Percentiles rank a stretch among this genome's conserved stretches.
Evolutionary conservation across 2,329 filamentous ascomycete genomes (phyloP).

Genomic region (Meredithiella fracta): DNA sequence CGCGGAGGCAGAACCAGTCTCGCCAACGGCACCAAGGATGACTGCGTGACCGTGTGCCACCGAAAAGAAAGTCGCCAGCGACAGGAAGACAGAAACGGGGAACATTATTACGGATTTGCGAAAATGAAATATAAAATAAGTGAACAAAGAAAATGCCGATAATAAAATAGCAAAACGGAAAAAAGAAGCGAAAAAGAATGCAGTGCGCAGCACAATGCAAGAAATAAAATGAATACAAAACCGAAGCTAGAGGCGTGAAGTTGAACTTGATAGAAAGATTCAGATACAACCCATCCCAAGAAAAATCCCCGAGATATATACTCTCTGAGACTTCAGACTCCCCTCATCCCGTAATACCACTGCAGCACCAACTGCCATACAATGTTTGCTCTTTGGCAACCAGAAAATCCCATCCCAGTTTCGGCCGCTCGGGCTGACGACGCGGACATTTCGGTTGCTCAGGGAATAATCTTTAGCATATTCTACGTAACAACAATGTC

Average conservation of each 20-base stretch:
- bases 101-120: slow-evolving; percentile 2
- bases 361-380: not conserved
- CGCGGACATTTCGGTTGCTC: not conserved
- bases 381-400: not conserved
- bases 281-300: not conserved
- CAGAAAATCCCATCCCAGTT: not conserved
- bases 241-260: not conserved
- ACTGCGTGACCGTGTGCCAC: slow-evolving; percentile 29
- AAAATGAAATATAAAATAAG: not conserved
- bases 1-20: slow-evolving; percentile 25
- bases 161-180: not conserved
- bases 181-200: not conserved
- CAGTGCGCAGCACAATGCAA: slow-evolving; percentile 8
- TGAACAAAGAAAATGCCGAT: not conserved
- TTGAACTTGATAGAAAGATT: not conserved
- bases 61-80: slow-evolving; percentile 15
- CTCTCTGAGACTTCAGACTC: not conserved
- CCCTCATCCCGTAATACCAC: not conserved
- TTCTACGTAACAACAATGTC: not conserved
- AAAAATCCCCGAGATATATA: not conserved
- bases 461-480: not conserved
- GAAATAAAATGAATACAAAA: slow-evolving; percentile 1
- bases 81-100: slow-evolving; percentile 5
- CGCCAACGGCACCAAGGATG: slow-evolving; percentile 30
- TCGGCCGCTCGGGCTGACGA: not conserved